Evolutionary conservation across 306 rosid genomes (phyloP).

Genomic region (Amphicarpaea edgeworthii): DNA sequence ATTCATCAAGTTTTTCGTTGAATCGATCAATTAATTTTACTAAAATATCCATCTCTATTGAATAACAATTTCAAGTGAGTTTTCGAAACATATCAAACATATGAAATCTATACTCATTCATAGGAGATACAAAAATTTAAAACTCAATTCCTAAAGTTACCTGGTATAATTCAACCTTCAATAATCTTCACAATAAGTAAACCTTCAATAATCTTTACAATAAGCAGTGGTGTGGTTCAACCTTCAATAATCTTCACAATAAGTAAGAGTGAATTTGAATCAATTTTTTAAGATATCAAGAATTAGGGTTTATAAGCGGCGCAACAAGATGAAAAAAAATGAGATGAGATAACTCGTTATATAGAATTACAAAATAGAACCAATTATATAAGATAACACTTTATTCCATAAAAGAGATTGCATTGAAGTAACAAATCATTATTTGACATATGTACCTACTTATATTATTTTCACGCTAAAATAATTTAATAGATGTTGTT

Average conservation of each 20-base stretch:
- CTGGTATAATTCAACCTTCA: neutral
- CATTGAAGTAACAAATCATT: neutral
- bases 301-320: neutral
- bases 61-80: neutral
- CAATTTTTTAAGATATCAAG: neutral
- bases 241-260: neutral
- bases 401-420: neutral
- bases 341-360: neutral
- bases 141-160: neutral
- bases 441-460: neutral
- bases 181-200: no score
- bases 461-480: neutral
- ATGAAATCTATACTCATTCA: neutral
- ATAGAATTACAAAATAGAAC: neutral
- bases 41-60: neutral
- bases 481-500: neutral
- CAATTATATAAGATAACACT: neutral
- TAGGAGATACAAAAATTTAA: neutral
- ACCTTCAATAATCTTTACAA: no score
- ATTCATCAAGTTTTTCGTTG: neutral
- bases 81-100: no score
- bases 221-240: neutral
- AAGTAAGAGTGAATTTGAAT: neutral
- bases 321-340: neutral
- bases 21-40: neutral